These are phyloP conservation scores for Colletotrichum melonis DNA, from an alignment of 2,329 filamentous ascomycete species.

Conservation along the genomic window DNA sequence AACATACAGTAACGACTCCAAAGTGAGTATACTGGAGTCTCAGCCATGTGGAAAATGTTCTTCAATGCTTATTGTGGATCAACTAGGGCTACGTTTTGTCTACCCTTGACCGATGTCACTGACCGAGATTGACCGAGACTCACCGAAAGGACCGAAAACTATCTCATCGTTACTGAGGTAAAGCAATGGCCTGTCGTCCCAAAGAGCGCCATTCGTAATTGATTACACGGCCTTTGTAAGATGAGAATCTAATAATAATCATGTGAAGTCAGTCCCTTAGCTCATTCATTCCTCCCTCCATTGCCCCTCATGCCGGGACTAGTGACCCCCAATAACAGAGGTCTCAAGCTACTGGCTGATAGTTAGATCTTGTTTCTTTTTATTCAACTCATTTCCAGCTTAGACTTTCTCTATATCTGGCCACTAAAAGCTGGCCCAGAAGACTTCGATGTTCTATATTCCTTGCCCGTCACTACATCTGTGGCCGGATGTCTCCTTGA, in stretches of 20 bases:
- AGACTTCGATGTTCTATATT: no score
- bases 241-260: not conserved
- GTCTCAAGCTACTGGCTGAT: not conserved
- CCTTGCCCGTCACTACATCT: not conserved
- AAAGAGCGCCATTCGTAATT: not conserved
- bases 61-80: not conserved
- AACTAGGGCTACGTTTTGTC: not conserved
- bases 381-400: not conserved
- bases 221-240: not conserved
- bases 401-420: no score
- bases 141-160: not conserved
- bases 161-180: not conserved
- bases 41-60: no score
- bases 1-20: not conserved
- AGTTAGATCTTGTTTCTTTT: no score
- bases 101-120: not conserved
- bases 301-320: not conserved
- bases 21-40: not conserved
- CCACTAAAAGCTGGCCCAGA: not conserved
- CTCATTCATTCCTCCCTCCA: not conserved
- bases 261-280: not conserved
- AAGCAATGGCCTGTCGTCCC: not conserved
- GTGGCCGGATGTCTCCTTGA: not conserved
- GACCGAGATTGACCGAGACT: not conserved
- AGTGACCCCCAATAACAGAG: not conserved